A percentile compares a stretch with the other conserved stretches of the same genome.
Conservation (phyloP, 345 rosid genomes). For the Camelina neglecta region DNA sequence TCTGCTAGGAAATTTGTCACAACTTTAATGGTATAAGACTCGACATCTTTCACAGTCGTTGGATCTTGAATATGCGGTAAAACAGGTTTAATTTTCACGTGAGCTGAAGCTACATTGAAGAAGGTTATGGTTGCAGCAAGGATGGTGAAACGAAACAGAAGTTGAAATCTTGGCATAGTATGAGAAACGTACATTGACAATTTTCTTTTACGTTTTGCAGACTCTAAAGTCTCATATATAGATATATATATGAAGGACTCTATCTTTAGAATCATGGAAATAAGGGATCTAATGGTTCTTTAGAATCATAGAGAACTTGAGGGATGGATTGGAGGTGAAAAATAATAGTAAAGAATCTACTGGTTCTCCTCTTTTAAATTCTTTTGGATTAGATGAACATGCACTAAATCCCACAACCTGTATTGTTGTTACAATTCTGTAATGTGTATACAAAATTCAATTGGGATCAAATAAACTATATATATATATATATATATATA, state of each 20-base stretch:
- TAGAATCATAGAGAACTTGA: neutral
- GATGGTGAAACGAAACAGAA: slow-evolving; percentile 10
- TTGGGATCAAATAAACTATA: too few species aligned
- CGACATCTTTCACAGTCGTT: slow-evolving; percentile 16
- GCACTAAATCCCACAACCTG: neutral
- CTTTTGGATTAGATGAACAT: neutral
- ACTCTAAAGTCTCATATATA: slow-evolving; percentile 3
- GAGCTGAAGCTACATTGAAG: slow-evolving; percentile 16
- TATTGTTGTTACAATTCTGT: neutral
- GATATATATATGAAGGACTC: neutral
- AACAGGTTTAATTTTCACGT: slow-evolving; percentile 2
- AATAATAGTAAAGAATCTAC: slow-evolving; percentile 12
- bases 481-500: too few species aligned
- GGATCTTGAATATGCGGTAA: slow-evolving; percentile 18
- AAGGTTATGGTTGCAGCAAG: slow-evolving; percentile 12
- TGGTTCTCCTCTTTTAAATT: slow-evolving; percentile 18
- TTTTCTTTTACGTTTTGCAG: neutral
- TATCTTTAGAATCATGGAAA: slow-evolving; percentile 24
- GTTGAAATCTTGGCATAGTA: slow-evolving; percentile 15
- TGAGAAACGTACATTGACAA: neutral
- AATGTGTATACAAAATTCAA: neutral
- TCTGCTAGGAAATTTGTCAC: slow-evolving; percentile 8
- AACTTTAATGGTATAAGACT: slow-evolving; percentile 30
- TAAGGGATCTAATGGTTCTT: neutral
- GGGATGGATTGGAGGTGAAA: slow-evolving; percentile 1